phyloP scores from a whole-genome alignment of 2,329 filamentous ascomycete species.

The Tolypocladium inflatum region DNA sequence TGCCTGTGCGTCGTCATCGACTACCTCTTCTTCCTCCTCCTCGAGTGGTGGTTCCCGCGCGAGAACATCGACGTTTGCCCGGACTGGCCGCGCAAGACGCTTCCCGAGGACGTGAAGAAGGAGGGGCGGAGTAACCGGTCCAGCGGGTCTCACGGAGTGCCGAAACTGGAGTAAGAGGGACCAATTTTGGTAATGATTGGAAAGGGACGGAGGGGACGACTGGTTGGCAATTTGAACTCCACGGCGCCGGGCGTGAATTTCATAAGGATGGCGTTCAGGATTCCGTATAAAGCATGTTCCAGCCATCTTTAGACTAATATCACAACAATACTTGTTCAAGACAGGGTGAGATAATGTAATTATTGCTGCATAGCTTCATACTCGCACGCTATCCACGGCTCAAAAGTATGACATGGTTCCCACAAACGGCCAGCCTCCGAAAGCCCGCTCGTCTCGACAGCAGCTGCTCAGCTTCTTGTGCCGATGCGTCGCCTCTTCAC shows the following conservation, averaged over 20 bases:
- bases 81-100: conserved; percentile 77
- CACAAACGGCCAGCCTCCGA: background rate
- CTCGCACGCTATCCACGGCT: background rate
- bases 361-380: background rate
- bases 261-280: background rate
- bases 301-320: background rate
- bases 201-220: background rate
- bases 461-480: conserved; percentile 18
- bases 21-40: conserved; percentile 78
- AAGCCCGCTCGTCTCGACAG: background rate
- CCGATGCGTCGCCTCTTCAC: conserved; percentile 26
- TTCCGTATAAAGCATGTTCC: background rate
- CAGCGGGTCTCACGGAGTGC: conserved; percentile 19
- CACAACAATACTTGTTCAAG: background rate
- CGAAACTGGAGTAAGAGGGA: conserved; percentile 12
- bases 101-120: conserved; percentile 22
- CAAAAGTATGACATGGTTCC: background rate
- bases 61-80: conserved; percentile 80
- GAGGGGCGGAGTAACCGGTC: conserved; percentile 19
- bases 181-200: background rate
- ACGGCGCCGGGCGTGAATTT: background rate
- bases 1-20: conserved; percentile 91
- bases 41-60: conserved; percentile 80
- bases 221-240: background rate
- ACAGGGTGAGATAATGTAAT: background rate